Evolutionary conservation across 345 rosid genomes (phyloP).

Genomic region (Eucalyptus tenuipes): DNA sequence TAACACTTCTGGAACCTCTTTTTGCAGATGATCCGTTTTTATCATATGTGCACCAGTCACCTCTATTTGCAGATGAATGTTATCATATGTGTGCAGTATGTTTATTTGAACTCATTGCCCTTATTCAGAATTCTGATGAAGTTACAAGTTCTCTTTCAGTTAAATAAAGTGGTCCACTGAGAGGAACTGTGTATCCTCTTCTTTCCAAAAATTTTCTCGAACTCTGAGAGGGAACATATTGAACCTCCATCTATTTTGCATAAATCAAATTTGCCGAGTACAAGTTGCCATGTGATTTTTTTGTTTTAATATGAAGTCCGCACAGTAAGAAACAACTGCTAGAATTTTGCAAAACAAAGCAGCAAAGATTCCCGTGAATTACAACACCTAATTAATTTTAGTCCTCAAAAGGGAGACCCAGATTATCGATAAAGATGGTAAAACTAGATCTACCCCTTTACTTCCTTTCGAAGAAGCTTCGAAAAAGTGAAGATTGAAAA

Average conservation of each 20-base stretch:
- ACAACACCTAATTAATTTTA: neutral
- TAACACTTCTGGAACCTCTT: neutral
- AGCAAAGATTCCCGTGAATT: neutral
- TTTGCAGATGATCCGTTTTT: neutral
- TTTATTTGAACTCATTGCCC: neutral
- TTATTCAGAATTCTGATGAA: neutral
- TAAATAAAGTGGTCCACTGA: neutral
- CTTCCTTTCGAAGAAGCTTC: neutral
- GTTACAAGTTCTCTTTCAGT: neutral
- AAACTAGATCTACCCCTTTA: neutral
- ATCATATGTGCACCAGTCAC: neutral
- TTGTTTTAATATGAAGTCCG: neutral
- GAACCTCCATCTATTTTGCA: neutral
- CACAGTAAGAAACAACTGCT: neutral
- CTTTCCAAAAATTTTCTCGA: neutral
- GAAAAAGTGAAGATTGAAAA: neutral
- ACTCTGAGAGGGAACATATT: neutral
- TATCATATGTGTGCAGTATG: neutral
- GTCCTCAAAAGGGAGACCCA: neutral
- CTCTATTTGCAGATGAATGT: neutral
- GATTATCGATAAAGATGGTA: neutral
- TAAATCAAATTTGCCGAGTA: neutral
- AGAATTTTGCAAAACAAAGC: neutral
- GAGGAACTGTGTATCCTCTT: neutral
- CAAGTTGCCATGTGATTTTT: neutral